Evolutionary conservation across 1,139 yeast genomes (phyloP), one percentile per base, ranked within the genome.

Genomic region (Casaregolazyma lundiana): DNA sequence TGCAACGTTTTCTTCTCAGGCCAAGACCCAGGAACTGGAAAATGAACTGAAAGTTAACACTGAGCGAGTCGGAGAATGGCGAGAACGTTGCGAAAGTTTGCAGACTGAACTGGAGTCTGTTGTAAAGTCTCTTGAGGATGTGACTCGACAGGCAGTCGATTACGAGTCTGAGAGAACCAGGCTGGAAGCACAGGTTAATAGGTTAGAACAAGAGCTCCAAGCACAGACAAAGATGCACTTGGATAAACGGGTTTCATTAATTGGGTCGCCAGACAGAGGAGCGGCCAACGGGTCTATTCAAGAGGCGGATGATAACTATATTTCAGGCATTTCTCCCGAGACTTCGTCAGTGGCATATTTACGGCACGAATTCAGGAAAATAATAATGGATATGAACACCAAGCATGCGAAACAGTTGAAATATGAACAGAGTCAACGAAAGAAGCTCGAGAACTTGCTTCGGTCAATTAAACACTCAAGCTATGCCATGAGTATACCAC

Each of bases 341-440:
- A 19, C 50, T 11, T 9, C 42, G 6, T 55, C 61, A 19, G 65
- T 61, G 29, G 55, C 64, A 19, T 47, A 82, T 1, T 67, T 85
- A 55, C 72, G 89, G 48, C 76, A 80, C 55, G 90, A 85, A 63
- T 85, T 85, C 68, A 80, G 80, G 58, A 79, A 78, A 57, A 74
- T 84, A 37, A 81, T 84, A 1, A 69, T 72, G 46, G 84, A 80
- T 41, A 73, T 85, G 52, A 84, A 81, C 52, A 76, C 72, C 39
- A 78, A 76, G 51, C 82, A 82, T 57, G 82, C 78, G 53, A 63
- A 69, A 21, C 84, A 81, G 55, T 62, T 84, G 50, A 71, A 73
- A 39, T 76, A 74, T 58, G 87, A 81, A 60, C 72, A 79, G 44
- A 60, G 70, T n/a, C 80, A 74, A 52, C 69, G 80, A 53, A 69